phyloP scores from a whole-genome alignment of 2,329 filamentous ascomycete species.

The Pseudocercospora fuligena region DNA sequence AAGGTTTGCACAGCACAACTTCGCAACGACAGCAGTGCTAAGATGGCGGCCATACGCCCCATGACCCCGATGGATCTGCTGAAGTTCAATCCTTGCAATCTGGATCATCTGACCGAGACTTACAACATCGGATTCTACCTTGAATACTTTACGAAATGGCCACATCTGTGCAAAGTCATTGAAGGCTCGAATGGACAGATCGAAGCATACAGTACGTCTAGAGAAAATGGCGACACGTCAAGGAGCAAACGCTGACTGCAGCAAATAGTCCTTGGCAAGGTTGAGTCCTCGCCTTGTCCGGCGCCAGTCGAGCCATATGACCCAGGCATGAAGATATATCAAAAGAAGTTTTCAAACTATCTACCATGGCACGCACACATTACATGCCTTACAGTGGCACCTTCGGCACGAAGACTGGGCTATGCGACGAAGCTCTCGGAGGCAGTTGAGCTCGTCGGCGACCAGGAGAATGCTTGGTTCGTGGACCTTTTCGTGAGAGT shows the following conservation, averaged over 20 bases:
- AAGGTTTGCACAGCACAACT: background rate
- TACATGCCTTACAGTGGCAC: slow-evolving; percentile 90
- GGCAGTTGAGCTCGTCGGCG: slow-evolving; percentile 79
- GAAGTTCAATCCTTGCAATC: slow-evolving; percentile 90
- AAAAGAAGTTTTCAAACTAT: slow-evolving; percentile 65
- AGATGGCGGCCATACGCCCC: slow-evolving; percentile 67
- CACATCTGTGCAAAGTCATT: slow-evolving; percentile 88
- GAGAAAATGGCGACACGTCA: background rate
- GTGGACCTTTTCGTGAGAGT: slow-evolving; percentile 92
- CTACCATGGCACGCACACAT: slow-evolving; percentile 99
- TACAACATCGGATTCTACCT: slow-evolving; percentile 96
- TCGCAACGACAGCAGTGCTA: background rate
- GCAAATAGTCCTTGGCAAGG: slow-evolving; percentile 88
- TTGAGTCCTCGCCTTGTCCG: slow-evolving; percentile 79
- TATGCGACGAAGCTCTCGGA: slow-evolving; percentile 83
- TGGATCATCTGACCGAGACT: slow-evolving; percentile 96
- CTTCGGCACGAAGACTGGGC: slow-evolving; percentile 80
- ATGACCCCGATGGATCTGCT: slow-evolving; percentile 86
- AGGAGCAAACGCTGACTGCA: background rate
- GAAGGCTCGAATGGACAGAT: slow-evolving; percentile 86
- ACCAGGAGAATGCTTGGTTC: slow-evolving; percentile 87
- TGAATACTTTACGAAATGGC: slow-evolving; percentile 95
- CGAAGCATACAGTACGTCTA: slow-evolving; percentile 83
- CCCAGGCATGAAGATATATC: slow-evolving; percentile 50
- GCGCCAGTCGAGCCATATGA: slow-evolving; percentile 73